phyloP scores from a whole-genome alignment of 495 filamentous ascomycete species.

The Daldinia decipiens region DNA sequence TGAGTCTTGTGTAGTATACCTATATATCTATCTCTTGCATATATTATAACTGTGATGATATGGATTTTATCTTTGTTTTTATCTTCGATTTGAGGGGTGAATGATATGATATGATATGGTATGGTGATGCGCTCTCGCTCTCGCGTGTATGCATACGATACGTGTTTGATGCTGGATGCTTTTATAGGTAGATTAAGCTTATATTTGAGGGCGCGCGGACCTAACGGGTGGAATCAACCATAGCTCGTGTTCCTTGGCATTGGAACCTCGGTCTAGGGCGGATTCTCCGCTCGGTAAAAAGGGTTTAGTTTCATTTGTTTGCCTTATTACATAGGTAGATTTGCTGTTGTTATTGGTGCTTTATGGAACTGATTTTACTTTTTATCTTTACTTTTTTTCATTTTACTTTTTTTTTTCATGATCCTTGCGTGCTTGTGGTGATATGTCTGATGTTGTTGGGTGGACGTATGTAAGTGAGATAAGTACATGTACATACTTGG shows the following conservation, averaged over 20 bases:
- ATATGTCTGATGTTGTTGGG: not conserved
- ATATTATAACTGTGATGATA: not conserved
- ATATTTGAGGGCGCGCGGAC: conserved; percentile 23
- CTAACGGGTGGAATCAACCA: not conserved
- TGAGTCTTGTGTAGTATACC: no score
- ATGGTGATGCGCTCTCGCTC: not conserved
- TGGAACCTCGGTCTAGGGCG: not conserved
- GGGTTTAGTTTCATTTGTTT: not conserved
- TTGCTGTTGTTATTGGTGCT: not conserved
- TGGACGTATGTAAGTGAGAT: no score
- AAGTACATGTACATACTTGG: no score
- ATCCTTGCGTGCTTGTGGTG: conserved; percentile 2
- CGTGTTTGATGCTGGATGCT: not conserved
- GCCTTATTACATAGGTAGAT: not conserved
- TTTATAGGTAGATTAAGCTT: conserved; percentile 7
- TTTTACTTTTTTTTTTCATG: not conserved
- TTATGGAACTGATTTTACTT: not conserved
- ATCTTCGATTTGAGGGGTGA: not conserved
- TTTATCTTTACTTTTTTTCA: no score
- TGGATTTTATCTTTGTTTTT: not conserved
- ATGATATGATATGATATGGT: not conserved
- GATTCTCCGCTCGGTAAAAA: not conserved
- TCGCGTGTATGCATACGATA: conserved; percentile 1
- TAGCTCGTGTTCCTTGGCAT: not conserved
- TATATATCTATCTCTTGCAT: no score